Conservation (phyloP, 208 protist species). For the Dictyostelium gargantuum region DNA sequence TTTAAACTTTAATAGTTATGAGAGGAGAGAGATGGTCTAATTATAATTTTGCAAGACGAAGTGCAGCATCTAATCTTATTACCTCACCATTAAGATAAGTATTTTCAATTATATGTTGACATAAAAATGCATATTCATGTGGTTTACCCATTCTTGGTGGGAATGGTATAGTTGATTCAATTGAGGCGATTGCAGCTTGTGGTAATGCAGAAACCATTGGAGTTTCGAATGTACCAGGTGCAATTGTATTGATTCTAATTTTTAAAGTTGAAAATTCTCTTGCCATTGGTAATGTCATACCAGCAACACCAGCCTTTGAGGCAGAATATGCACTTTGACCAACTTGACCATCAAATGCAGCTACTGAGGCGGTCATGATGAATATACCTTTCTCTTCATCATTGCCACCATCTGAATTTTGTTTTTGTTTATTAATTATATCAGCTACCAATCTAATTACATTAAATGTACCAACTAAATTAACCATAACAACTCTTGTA, state of each 20-base stretch:
- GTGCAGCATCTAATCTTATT: slow-evolving; percentile 79
- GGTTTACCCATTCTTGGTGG: slow-evolving; percentile 83
- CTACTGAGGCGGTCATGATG: slow-evolving; percentile 88
- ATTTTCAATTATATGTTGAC: slow-evolving; percentile 86
- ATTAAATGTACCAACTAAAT: slow-evolving; percentile 89
- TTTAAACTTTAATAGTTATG: too few relatives aligned
- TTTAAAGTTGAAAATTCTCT: slow-evolving; percentile 38
- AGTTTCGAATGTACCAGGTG: slow-evolving; percentile 87
- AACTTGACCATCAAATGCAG: slow-evolving; percentile 90
- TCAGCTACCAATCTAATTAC: slow-evolving; percentile 83
- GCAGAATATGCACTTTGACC: slow-evolving; percentile 89
- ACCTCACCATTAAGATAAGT: slow-evolving; percentile 86
- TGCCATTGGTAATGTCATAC: slow-evolving; percentile 87
- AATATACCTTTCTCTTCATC: slow-evolving; percentile 87
- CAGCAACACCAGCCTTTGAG: slow-evolving; percentile 83
- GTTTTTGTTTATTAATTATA: slow-evolving; percentile 77
- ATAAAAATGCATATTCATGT: slow-evolving; percentile 85
- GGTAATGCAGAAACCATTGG: slow-evolving; percentile 81
- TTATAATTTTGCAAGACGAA: slow-evolving; percentile 23
- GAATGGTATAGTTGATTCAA: slow-evolving; percentile 80
- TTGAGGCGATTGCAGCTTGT: slow-evolving; percentile 68
- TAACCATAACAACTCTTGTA: slow-evolving; percentile 83
- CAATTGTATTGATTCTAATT: slow-evolving; percentile 58
- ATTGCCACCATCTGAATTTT: background rate
- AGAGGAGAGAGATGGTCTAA: too few relatives aligned